Evolutionary conservation across 2,329 filamentous ascomycete genomes (phyloP).

Genomic region (Aspergillus tanneri): DNA sequence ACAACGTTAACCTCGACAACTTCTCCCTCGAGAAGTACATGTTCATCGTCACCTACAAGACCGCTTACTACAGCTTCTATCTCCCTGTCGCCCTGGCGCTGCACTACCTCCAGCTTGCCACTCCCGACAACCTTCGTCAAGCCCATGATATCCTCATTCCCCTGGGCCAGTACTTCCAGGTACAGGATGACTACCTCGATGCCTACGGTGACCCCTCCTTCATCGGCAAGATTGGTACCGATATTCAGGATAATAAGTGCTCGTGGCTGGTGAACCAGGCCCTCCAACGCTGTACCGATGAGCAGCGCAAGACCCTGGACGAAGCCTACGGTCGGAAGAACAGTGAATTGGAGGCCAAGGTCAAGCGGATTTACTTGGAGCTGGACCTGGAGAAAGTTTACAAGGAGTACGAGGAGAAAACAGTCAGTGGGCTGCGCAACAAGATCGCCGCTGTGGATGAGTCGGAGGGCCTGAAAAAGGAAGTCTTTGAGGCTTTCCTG

Average conservation of each 20-base stretch:
- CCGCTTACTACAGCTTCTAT: constrained; percentile 98
- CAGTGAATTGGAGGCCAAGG: constrained; percentile 71
- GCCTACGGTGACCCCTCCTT: constrained; percentile 90
- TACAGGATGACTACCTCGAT: constrained; percentile 98
- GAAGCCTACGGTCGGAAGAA: constrained; percentile 95
- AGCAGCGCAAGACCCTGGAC: constrained; percentile 84
- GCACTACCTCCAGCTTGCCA: constrained; percentile 79
- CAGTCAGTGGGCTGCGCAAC: constrained; percentile 71
- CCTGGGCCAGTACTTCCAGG: constrained; percentile 98
- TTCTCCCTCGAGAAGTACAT: constrained; percentile 90
- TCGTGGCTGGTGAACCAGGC: constrained; percentile 98
- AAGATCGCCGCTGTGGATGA: constrained; percentile 82
- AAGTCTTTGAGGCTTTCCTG: constrained; percentile 84
- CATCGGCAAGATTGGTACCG: constrained; percentile 97
- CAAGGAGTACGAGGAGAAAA: constrained; percentile 84
- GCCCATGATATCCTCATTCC: constrained; percentile 91
- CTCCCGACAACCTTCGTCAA: constrained; percentile 82
- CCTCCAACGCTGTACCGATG: constrained; percentile 72
- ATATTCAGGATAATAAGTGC: constrained; percentile 99
- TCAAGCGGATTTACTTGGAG: constrained; percentile 88
- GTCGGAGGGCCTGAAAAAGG: constrained; percentile 83
- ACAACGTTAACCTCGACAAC: constrained; percentile 87
- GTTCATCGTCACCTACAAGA: constrained; percentile 99
- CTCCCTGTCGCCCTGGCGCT: constrained; percentile 90
- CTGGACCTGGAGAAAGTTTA: constrained; percentile 81